phyloP scores from a whole-genome alignment of 2,329 filamentous ascomycete species.

The Aspergillus clavatus region DNA sequence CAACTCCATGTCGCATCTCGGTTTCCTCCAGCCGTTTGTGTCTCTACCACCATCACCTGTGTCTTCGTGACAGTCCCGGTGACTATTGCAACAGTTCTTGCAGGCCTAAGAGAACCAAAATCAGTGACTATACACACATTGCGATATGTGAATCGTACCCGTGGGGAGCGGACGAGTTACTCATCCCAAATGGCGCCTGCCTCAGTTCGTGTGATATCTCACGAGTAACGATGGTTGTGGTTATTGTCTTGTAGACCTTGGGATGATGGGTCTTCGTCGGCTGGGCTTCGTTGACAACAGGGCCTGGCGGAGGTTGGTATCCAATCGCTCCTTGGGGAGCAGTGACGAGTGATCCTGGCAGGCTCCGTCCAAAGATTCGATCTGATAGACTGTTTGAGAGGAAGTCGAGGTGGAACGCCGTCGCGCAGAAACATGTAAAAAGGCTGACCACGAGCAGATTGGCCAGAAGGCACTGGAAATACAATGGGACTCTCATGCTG shows the following conservation, averaged over 20 bases:
- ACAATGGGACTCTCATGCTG: slow-evolving; percentile 10
- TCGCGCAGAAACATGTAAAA: slow-evolving; percentile 6
- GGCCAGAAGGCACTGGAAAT: slow-evolving; percentile 3
- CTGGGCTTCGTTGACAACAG: slow-evolving; percentile 5
- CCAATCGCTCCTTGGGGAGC: slow-evolving; percentile 19
- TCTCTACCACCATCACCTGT: slow-evolving; percentile 4
- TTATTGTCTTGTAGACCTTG: background rate
- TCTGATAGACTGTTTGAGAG: slow-evolving; percentile 2
- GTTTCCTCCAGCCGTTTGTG: slow-evolving; percentile 5
- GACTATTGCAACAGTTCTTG: slow-evolving; percentile 4
- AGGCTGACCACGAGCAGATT: slow-evolving; percentile 8
- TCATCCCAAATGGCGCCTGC: background rate
- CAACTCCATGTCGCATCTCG: background rate
- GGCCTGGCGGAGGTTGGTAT: slow-evolving; percentile 16
- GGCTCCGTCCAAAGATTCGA: slow-evolving; percentile 11
- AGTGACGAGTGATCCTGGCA: slow-evolving; percentile 17
- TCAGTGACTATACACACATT: background rate
- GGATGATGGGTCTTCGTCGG: background rate
- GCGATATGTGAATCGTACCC: slow-evolving; percentile 1
- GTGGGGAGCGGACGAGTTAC: background rate
- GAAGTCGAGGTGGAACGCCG: slow-evolving; percentile 9
- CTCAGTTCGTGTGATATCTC: slow-evolving; percentile 8
- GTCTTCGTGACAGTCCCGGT: slow-evolving; percentile 7
- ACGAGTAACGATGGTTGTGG: background rate
- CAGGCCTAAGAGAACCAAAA: background rate